Conservation (phyloP, 345 rosid species). For the Syzygium oleosum region DNA sequence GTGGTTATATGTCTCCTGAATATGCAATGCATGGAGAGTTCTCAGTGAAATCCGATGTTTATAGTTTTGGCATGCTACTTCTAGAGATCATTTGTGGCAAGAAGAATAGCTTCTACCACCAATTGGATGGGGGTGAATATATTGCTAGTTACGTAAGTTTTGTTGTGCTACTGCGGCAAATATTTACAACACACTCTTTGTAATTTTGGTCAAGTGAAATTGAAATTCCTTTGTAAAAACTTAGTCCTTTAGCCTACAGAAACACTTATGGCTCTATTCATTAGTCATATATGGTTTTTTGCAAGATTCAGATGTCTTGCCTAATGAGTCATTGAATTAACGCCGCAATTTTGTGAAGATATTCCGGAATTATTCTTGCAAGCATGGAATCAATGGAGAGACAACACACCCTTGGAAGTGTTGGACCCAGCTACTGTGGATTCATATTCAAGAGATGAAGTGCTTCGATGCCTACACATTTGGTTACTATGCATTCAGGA, state of each 20-base stretch:
- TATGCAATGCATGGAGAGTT: neutral
- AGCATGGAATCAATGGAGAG: constrained; percentile 22
- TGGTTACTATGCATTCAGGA: constrained; percentile 25
- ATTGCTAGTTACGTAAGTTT: neutral
- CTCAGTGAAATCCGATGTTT: neutral
- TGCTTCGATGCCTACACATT: constrained; percentile 18
- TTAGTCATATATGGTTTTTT: neutral
- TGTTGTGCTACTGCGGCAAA: neutral
- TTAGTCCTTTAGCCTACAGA: neutral
- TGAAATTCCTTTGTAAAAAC: neutral
- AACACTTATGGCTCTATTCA: neutral
- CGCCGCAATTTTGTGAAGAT: neutral
- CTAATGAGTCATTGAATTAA: neutral
- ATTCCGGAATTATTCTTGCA: neutral
- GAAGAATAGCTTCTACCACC: neutral
- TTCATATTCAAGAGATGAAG: constrained; percentile 8
- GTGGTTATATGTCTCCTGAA: neutral
- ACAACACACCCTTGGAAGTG: constrained; percentile 4
- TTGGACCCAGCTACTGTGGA: constrained; percentile 6
- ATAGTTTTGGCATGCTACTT: neutral
- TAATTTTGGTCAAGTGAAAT: neutral
- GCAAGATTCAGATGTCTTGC: neutral
- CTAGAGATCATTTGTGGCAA: neutral
- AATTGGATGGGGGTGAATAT: neutral
- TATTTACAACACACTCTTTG: neutral